These are phyloP conservation scores for Acorus gramineus DNA, from an alignment of 106 monocot species.

Conservation along the genomic window DNA sequence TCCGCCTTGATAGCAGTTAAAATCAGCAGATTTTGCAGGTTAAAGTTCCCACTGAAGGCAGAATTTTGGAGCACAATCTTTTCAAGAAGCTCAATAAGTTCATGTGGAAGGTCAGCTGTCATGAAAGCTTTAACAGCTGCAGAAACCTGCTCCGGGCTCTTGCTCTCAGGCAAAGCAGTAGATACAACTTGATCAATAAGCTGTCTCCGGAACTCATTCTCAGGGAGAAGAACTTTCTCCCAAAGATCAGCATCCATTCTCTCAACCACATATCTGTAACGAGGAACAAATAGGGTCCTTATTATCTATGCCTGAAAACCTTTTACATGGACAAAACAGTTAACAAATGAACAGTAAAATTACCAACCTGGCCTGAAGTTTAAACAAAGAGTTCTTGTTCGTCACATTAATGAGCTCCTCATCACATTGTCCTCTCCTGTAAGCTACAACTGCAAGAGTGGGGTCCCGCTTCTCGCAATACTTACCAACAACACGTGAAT, in stretches of 20 bases:
- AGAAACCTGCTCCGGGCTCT: slow-evolving; percentile 98
- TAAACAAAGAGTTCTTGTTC: slow-evolving; percentile 92
- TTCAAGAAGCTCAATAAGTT: slow-evolving; percentile 93
- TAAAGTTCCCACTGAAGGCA: slow-evolving; percentile 96
- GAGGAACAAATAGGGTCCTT: slow-evolving; percentile 1
- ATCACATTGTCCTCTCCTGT: slow-evolving; percentile 94
- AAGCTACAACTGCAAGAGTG: slow-evolving; percentile 94
- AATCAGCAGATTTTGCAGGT: slow-evolving; percentile 89
- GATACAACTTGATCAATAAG: slow-evolving; percentile 95
- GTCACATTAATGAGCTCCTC: slow-evolving; percentile 96
- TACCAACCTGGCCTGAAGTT: slow-evolving; percentile 82
- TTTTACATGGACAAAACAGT: not conserved
- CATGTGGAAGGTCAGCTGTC: slow-evolving; percentile 98
- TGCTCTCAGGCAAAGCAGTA: slow-evolving; percentile 92
- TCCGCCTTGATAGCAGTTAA: slow-evolving; percentile 96
- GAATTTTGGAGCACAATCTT: slow-evolving; percentile 96
- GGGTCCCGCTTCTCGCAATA: slow-evolving; percentile 97
- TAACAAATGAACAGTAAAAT: not conserved
- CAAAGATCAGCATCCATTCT: slow-evolving; percentile 92
- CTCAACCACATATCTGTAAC: slow-evolving; percentile 90
- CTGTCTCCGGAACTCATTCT: slow-evolving; percentile 89
- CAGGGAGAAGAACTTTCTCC: slow-evolving; percentile 90
- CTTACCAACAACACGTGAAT: slow-evolving; percentile 98
- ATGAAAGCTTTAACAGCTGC: slow-evolving; percentile 98
- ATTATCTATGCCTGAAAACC: not conserved